Base-by-base conservation (phyloP, 225 moss, liverwort and hornwort species). In the Ulota crispa region DNA sequence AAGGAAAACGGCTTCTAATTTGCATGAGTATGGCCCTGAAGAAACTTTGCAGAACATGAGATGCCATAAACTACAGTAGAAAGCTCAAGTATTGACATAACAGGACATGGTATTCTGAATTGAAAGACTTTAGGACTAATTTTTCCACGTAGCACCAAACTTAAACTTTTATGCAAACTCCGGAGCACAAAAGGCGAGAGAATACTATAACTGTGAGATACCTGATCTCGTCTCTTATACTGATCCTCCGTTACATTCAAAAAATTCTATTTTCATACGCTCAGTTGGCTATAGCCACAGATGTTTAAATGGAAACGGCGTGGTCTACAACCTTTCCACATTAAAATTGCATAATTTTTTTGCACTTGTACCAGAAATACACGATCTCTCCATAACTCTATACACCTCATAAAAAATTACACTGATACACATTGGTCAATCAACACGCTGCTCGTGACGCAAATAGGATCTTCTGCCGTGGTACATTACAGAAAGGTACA, bases 121-220 rank as follows among this genome's bases (percentile, higher is more conserved):
- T 70, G 64, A 62, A 74, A 62, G n/a, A 63, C 39, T 70, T 64
- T 54, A 78, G 8, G 27, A 73, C 26, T 24, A 21, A 21, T 78
- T 7, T 73, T 28, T 66, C 26, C 50, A 69, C 36, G 60, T n/a
- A 34, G 5, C 50, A 68, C 24, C 57, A 75, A 21, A 36, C 71
- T 64, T 4, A 70, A 39, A 64, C 30, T 18, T 45, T 18, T 45
- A 69, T 47, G 57, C 13, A 26, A n/a, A 67, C 45, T 68, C 68
- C 54, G 13, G 68, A 77, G 27, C 64, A 78, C 45, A 67, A 60
- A 72, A 19, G 23, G 64, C 28, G 21, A 16, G 73, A 12, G 39
- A n/a, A 68, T 39, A 67, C 24, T n/a, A 14, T n/a, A 68, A 37
- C 41, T 20, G 21, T 41, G n/a, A 23, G 14, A 41, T 10, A 23